Base-by-base conservation (phyloP, 2,329 filamentous ascomycete species). In the Ophiostoma quercus region DNA sequence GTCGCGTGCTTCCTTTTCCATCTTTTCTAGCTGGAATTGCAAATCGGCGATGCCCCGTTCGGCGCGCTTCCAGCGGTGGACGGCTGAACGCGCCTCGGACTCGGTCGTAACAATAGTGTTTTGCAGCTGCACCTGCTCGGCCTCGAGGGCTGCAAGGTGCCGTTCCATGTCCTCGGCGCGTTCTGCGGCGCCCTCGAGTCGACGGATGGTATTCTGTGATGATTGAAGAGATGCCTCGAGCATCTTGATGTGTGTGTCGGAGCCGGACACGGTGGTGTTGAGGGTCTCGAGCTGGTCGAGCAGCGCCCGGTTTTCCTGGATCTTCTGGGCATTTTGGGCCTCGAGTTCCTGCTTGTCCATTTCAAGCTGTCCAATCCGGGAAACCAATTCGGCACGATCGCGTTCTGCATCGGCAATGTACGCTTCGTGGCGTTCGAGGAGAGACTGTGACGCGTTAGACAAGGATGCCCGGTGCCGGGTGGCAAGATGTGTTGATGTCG, bases 391-490 rank as follows among this genome's bases (percentile, higher is more conserved):
- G 72, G 84, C 82, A 72, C 94, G 91, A 78, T 97, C 93, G 75
- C 88, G 88, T 82, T 97, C 93, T 71, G 94, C 92, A 79, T 97
- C 92, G 74, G 90, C 90, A 85, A 97, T 94, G 80, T 96, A 97
- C 71, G 91, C 88, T 83, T 98, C 94, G 85, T 99, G 94, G 76
- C 94, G 90, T 73, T 90, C 88, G 60, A 99, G 87, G 70, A 99
- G 85, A 71, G 93, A 93, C 95, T 98, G 88, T 12, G 3, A 19
- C 12, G 14, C 39, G 29, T 69, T 54, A 70, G 60, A 63, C 60
- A 4, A 37, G 32, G 12, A 8, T 34, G 25, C 2, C 22, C 11
- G 11, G 11, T 29, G 22, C n/a, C 9, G 51, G 22, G 3, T 9
- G 22, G n/a, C 51, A 57, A n/a, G 51, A 57, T 57, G 51, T 25